A percentile compares a stretch with the other conserved stretches of the same genome.
phyloP scores from a whole-genome alignment of 768 basidiomycete species.

The Dacryopinax spathularia region DNA sequence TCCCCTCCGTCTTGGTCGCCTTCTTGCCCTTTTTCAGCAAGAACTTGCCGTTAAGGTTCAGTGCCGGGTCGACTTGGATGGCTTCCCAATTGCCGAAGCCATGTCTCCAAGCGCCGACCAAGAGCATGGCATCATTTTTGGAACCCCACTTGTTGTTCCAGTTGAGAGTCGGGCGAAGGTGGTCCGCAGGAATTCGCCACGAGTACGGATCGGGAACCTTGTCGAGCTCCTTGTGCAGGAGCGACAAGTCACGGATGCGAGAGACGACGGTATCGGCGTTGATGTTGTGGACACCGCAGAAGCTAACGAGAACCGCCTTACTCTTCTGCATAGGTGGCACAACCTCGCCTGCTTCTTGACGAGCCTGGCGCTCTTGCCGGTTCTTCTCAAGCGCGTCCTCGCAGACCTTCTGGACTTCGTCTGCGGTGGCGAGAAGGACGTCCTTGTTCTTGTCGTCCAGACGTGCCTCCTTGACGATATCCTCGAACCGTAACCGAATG shows the following conservation, averaged over 20 bases:
- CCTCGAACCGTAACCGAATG: conserved; percentile 83
- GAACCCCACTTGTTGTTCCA: conserved; percentile 95
- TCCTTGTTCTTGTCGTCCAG: conserved; percentile 86
- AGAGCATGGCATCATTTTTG: conserved; percentile 83
- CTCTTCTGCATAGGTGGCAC: conserved; percentile 88
- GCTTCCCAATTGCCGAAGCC: conserved; percentile 97
- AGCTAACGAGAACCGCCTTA: conserved; percentile 89
- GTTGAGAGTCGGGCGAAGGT: conserved; percentile 83
- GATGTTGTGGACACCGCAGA: conserved; percentile 78
- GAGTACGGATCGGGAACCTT: conserved; percentile 60
- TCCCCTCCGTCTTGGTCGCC: conserved; percentile 35
- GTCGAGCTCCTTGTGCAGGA: conserved; percentile 65
- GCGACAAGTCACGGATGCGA: conserved; percentile 73
- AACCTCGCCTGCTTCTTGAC: conserved; percentile 70
- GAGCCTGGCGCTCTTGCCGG: conserved; percentile 62
- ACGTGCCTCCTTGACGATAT: conserved; percentile 81
- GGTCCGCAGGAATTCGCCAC: conserved; percentile 84
- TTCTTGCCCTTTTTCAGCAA: conserved; percentile 98
- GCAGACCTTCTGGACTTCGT: conserved; percentile 84
- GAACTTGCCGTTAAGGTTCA: conserved; percentile 82
- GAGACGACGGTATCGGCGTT: conserved; percentile 96
- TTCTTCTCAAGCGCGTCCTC: conserved; percentile 69
- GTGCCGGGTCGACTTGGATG: conserved; percentile 74
- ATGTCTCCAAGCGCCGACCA: conserved; percentile 83
- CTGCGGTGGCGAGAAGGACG: conserved; percentile 79